Evolutionary conservation across 2,329 filamentous ascomycete species (phyloP).

Genomic region (Microdochium paspali): DNA sequence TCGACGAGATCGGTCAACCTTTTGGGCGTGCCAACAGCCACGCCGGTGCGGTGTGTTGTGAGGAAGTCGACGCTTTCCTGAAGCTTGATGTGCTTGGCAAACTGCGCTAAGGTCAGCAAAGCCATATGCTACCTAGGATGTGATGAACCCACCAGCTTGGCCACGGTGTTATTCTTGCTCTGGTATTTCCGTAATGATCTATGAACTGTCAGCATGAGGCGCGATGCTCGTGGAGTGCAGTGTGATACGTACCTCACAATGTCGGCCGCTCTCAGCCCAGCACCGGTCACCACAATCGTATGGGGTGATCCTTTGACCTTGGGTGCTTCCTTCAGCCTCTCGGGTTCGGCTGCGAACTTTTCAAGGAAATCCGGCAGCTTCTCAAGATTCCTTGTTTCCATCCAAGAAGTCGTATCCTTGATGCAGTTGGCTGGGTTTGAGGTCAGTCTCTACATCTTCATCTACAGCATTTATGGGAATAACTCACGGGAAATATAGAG

Average conservation of each 20-base stretch:
- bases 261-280: conserved; percentile 79
- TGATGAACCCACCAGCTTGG: conserved; percentile 65
- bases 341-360: conserved; percentile 46
- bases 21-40: conserved; percentile 84
- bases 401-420: conserved; percentile 69
- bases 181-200: conserved; percentile 71
- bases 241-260: conserved; percentile 51
- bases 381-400: conserved; percentile 54
- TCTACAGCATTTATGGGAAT: too few species aligned
- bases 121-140: too few species aligned
- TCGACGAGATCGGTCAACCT: conserved; percentile 76
- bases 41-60: conserved; percentile 60
- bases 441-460: too few species aligned
- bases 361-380: conserved; percentile 76
- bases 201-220: conserved; percentile 8
- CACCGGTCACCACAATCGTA: conserved; percentile 78
- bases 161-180: conserved; percentile 66
- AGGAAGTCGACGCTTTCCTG: conserved; percentile 75
- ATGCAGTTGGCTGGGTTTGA: conserved; percentile 55
- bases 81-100: conserved; percentile 97
- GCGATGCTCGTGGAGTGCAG: conserved; percentile 4
- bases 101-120: too few species aligned
- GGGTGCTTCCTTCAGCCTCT: conserved; percentile 53
- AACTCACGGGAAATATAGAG: conserved; percentile 64
- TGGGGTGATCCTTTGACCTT: conserved; percentile 67